Evolutionary conservation across 2,329 filamentous ascomycete genomes (phyloP), one percentile per base, ranked within the genome.

Genomic region (Xylariaceae sp.): DNA sequence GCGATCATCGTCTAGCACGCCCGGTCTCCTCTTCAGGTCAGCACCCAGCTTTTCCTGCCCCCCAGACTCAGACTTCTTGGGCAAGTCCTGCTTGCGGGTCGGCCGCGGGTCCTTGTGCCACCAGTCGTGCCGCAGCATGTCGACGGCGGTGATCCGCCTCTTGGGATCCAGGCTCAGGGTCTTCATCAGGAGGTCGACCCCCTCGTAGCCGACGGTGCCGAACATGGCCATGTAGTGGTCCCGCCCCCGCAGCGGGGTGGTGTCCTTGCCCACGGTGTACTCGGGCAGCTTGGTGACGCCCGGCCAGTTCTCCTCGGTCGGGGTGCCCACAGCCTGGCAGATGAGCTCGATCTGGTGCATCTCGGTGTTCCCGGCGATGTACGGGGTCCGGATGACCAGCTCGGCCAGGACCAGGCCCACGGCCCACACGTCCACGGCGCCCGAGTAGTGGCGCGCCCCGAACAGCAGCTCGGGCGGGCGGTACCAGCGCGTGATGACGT

Each of bases 401-500:
- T 98, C 92, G 19, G 89, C 90, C 49, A 98, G 92, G 9, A 98
- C 88, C 54, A 86, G 79, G 31, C 87, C 92, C 36, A 94, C 83
- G 30, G 83, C 89, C 90, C 92, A 98, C 38, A 98, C 71, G 56
- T 98, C 92, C 14, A 95, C 92, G 5, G 82, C 84, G 16, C 88
- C 88, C 27, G 80, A 80, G 64, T 98, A 98, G 62, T 92, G 85
- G 37, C 78, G 75, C 3, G 88, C 87, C 38, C 89, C 88, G 54
- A 90, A 95, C 43, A 96, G 78, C 15, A 98, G 74, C 67, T 98
- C 92, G 1, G 89, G 89, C 1, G 92, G 89, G 1, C 90, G 76
- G 65, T 96, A 98, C 88, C 92, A 98, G 44, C 88, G 79, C 13
- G 92, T 98, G 58, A 98, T 94, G 44, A 95, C 90, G 52, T 92